phyloP scores from a whole-genome alignment of 306 rosid genomes.

The Styphnolobium japonicum region DNA sequence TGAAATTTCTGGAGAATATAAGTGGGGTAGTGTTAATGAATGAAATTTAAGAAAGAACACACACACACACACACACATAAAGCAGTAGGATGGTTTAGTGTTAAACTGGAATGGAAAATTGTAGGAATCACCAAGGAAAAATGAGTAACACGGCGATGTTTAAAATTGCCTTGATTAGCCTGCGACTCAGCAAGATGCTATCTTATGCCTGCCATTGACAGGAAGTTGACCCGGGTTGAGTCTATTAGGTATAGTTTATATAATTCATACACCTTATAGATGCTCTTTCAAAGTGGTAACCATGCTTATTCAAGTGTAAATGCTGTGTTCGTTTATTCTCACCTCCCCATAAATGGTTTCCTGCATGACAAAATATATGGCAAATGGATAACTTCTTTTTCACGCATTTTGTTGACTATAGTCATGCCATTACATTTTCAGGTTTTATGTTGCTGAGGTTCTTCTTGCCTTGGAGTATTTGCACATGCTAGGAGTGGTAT shows the following conservation, averaged over 20 bases:
- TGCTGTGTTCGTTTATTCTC: not conserved
- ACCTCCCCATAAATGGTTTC: not conserved
- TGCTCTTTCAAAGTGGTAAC: not conserved
- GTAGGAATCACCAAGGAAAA: not conserved
- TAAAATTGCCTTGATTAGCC: not conserved
- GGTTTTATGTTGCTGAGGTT: conserved; percentile 94
- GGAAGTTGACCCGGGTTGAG: not conserved
- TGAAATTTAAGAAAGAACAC: not conserved
- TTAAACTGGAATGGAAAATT: conserved; percentile 8
- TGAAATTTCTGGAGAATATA: not conserved
- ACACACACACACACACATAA: not conserved
- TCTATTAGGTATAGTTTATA: not conserved
- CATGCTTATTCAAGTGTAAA: not conserved
- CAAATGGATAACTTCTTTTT: not conserved
- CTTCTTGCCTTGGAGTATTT: conserved; percentile 94
- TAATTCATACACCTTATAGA: not conserved
- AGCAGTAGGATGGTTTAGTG: not conserved
- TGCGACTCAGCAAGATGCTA: not conserved
- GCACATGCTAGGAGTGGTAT: conserved; percentile 96
- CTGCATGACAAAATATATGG: not conserved
- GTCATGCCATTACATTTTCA: conserved; percentile 30
- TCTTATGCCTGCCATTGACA: not conserved
- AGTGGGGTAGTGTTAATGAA: not conserved
- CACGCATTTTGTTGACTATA: conserved; percentile 11
- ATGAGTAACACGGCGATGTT: not conserved